Base-by-base conservation (phyloP, 306 rosid species). In the Prunus salicina region DNA sequence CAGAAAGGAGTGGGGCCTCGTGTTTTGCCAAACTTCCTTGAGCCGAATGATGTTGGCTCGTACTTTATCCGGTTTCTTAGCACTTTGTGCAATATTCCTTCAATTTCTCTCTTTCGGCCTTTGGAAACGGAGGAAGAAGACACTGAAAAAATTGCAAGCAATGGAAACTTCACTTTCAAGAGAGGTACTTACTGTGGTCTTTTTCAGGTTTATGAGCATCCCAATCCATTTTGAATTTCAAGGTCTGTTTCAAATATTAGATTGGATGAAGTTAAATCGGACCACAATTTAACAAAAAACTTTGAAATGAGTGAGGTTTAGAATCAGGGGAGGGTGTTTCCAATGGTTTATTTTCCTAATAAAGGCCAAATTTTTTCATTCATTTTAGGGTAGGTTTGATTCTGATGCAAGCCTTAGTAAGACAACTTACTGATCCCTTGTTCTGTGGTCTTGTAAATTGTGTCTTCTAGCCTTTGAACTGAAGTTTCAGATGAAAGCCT, bases 11-110 rank as follows among this genome's bases (percentile, higher is more conserved):
- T 92, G 82, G 87, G 90, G 22, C 41, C 86, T 18, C 89, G 30
- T 22, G 79, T 85, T 71, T 79, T 67, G 69, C 56, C 77, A 24
- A 90, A 80, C 77, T 81, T 85, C 45, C 58, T 72, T 57, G 97
- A 92, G 82, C 84, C 87, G 45, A 89, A 81, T 84, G 96, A 90
- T 78, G 91, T 95, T 25, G 97, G 97, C 62, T 78, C 92, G 18
- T 92, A 89, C 86, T 92, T 90, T 84, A 90, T 95, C 97, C 82
- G 87, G 80, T 95, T 95, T 78, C 89, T 95, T 64, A 72, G 87
- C 84, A 95, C 97, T 41, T 75, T 95, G 43, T 88, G 84, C 81
- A 92, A 82, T 77, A 92, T 92, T 85, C 97, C 99, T 83, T 92
- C 97, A 24, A 92, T 91, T 78, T 88, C 97, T 73, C 88, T 90